These are phyloP conservation scores for Aspergillus heteromorphus DNA, from an alignment of 495 filamentous ascomycete genomes.

Conservation along the genomic window DNA sequence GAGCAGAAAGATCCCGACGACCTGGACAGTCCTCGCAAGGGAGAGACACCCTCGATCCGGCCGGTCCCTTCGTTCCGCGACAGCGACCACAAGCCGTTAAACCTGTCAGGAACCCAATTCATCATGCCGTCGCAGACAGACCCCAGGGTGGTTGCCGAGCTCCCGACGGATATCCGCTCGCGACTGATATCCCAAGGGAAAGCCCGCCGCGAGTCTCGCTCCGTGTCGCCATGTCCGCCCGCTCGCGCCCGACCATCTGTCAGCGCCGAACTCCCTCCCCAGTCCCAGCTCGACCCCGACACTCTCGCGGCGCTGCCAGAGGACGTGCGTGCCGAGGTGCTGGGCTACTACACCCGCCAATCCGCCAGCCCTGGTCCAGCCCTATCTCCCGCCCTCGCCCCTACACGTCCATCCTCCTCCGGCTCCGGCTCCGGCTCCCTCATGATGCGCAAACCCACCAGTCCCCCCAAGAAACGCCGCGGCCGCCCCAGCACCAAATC, in stretches of 20 bases:
- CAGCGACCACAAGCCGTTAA: conserved; percentile 59
- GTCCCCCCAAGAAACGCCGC: conserved; percentile 55
- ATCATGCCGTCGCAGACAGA: conserved; percentile 78
- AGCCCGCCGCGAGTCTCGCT: conserved; percentile 20
- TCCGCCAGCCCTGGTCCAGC: conserved; percentile 18
- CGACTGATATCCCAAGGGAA: conserved; percentile 56
- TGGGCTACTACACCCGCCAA: conserved; percentile 55
- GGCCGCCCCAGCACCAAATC: conserved; percentile 40
- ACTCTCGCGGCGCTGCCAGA: conserved; percentile 73
- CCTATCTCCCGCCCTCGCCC: conserved; percentile 39
- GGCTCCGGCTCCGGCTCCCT: conserved; percentile 8
- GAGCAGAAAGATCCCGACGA: conserved; percentile 46
- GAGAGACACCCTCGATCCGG: conserved; percentile 44
- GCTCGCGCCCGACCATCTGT: conserved; percentile 15
- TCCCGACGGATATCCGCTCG: conserved; percentile 72
- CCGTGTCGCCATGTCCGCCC: conserved; percentile 28
- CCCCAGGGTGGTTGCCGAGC: conserved; percentile 65
- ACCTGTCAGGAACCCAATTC: conserved; percentile 81
- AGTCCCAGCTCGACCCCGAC: conserved; percentile 65
- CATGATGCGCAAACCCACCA: conserved; percentile 44
- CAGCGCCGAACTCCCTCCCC: conserved; percentile 32
- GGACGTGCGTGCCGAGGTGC: conserved; percentile 74
- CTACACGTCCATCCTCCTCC: neutral
- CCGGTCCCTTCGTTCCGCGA: conserved; percentile 45
- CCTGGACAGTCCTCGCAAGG: conserved; percentile 64